phyloP scores from a whole-genome alignment of 768 basidiomycete species.

The Termitomyces eurrhizus region DNA sequence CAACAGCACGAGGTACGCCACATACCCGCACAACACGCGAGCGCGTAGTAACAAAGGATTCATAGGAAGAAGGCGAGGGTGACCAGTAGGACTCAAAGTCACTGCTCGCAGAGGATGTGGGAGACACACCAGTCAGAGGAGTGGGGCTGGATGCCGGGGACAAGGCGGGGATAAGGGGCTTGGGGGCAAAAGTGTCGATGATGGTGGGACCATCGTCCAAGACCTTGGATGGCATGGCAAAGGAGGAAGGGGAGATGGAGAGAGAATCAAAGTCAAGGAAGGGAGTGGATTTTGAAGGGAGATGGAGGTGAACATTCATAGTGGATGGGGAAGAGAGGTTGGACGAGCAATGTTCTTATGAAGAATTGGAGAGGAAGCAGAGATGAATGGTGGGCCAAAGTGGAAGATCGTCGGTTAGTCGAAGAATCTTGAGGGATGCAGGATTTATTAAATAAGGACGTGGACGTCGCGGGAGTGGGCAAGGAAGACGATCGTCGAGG shows the following conservation, averaged over 20 bases:
- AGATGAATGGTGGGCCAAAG: conserved; percentile 15
- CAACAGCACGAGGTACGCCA: conserved; percentile 16
- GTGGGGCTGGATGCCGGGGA: conserved; percentile 21
- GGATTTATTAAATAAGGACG: conserved; percentile 14
- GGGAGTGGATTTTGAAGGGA: conserved; percentile 14
- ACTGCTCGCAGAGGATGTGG: conserved; percentile 29
- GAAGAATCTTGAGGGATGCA: neutral
- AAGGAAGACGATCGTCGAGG: conserved; percentile 16
- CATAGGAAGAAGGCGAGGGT: conserved; percentile 19
- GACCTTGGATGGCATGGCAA: conserved; percentile 12
- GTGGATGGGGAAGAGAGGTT: neutral
- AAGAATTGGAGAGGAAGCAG: conserved; percentile 16
- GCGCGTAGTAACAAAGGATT: conserved; percentile 44
- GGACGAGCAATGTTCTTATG: conserved; percentile 20
- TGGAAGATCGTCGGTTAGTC: conserved; percentile 28
- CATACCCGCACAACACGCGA: conserved; percentile 55
- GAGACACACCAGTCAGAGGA: neutral
- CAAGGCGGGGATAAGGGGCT: conserved; percentile 17
- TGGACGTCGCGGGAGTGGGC: conserved; percentile 19
- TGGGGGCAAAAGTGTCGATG: conserved; percentile 27
- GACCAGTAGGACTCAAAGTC: conserved; percentile 20
- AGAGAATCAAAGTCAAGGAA: conserved; percentile 8
- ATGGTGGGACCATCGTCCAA: conserved; percentile 13
- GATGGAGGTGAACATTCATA: conserved; percentile 20
- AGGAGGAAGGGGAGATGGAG: conserved; percentile 6